These are phyloP conservation scores for Coemansia sp. DNA, from an alignment of 192 early-diverging fungal genomes.

Conservation along the genomic window DNA sequence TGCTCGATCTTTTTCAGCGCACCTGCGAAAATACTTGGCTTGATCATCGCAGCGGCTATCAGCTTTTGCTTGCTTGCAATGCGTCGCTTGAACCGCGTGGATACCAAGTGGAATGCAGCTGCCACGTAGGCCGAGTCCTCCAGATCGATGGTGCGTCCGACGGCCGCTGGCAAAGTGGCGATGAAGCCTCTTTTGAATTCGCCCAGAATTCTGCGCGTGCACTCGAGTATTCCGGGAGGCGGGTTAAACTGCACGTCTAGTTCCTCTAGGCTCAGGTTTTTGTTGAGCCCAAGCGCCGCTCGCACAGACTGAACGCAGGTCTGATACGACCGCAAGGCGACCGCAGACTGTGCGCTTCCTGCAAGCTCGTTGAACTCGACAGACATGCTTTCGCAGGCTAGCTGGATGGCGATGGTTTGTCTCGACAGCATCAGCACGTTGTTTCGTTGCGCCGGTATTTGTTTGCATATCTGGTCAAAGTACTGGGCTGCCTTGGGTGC, in stretches of 20 bases:
- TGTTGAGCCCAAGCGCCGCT: constrained; percentile 34
- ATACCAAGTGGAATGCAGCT: constrained; percentile 36
- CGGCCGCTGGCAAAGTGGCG: constrained; percentile 28
- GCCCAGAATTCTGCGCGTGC: constrained; percentile 23
- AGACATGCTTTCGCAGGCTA: constrained; percentile 45
- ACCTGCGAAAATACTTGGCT: constrained; percentile 20
- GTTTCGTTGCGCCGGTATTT: constrained; percentile 19
- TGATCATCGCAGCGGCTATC: constrained; percentile 18
- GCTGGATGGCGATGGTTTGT: constrained; percentile 38
- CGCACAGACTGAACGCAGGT: constrained; percentile 33
- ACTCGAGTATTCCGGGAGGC: constrained; percentile 30
- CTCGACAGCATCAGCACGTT: constrained; percentile 25
- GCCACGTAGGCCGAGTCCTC: constrained; percentile 43
- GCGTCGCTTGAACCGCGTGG: constrained; percentile 47
- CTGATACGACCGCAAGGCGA: constrained; percentile 26
- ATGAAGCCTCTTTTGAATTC: constrained; percentile 33
- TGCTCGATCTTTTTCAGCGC: constrained; percentile 34
- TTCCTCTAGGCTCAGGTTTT: constrained; percentile 45
- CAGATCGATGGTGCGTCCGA: constrained; percentile 39
- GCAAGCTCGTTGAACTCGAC: constrained; percentile 47
- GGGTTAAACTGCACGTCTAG: constrained; percentile 46
- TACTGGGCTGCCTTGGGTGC: constrained; percentile 49
- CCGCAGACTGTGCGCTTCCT: constrained; percentile 37
- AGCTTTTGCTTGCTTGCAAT: constrained; percentile 30
- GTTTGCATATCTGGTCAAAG: constrained; percentile 38